A percentile compares a stretch with the other conserved stretches of the same genome.
Evolutionary conservation across 176 grass and related monocot species (phyloP).

Genomic region (Oryza glaberrima): DNA sequence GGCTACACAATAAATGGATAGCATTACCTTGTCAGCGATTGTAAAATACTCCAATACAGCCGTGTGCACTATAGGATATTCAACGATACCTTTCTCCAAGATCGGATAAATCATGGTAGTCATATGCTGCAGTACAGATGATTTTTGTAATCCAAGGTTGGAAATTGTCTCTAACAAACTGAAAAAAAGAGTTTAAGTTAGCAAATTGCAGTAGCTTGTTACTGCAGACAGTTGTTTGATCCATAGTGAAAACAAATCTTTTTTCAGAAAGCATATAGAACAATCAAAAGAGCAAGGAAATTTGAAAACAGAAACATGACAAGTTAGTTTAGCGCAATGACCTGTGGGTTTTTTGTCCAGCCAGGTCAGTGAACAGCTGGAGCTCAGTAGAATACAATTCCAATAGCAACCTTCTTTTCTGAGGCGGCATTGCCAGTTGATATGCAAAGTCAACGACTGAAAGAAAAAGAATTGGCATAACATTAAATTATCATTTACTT

Average conservation of each 20-base stretch:
- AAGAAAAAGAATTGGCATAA: conserved; percentile 29
- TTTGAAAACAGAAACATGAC: not conserved
- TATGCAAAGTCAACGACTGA: conserved; percentile 89
- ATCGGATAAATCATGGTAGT: conserved; percentile 65
- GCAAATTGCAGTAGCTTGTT: not conserved
- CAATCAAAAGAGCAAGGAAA: not conserved
- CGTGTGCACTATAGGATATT: conserved; percentile 84
- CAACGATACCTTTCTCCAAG: conserved; percentile 87
- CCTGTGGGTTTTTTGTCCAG: conserved; percentile 67
- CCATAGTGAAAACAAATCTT: not conserved
- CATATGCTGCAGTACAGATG: conserved; percentile 84
- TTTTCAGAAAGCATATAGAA: not conserved
- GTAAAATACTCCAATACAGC: conserved; percentile 81
- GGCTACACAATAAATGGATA: not conserved
- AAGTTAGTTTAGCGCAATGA: conserved; percentile 28
- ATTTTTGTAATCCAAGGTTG: conserved; percentile 82
- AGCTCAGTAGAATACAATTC: conserved; percentile 96
- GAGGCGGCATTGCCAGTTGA: conserved; percentile 57
- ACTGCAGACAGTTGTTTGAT: not conserved
- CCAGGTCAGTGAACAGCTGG: conserved; percentile 86
- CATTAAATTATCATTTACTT: conserved; percentile 15
- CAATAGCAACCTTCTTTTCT: conserved; percentile 79
- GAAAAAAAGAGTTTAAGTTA: conserved; percentile 37
- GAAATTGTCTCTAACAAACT: conserved; percentile 93
- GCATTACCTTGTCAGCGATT: conserved; percentile 92